A percentile compares a stretch with the other conserved stretches of the same genome.
phyloP scores from a whole-genome alignment of 2,329 filamentous ascomycete species.

The Lasiodiplodia citricola region DNA sequence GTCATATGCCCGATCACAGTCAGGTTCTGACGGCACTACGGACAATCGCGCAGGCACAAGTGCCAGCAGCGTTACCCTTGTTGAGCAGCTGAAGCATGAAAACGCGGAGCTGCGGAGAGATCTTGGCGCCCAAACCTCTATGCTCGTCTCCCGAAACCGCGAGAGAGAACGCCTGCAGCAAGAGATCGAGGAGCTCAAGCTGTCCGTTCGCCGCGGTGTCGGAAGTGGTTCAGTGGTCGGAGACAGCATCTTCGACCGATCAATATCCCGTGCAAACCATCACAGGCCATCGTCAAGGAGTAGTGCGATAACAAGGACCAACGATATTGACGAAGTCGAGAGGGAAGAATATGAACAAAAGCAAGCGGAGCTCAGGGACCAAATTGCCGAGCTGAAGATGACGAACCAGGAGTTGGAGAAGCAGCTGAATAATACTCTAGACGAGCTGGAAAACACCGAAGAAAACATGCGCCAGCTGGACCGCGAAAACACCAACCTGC shows the following conservation, averaged over 20 bases:
- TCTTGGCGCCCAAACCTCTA: constrained; percentile 93
- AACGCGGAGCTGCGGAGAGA: constrained; percentile 91
- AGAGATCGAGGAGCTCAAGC: constrained; percentile 95
- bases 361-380: constrained; percentile 82
- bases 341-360: constrained; percentile 86
- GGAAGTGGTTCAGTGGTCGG: constrained; percentile 66
- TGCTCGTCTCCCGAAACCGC: constrained; percentile 93
- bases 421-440: constrained; percentile 80
- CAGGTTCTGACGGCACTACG: constrained; percentile 45
- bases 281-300: constrained; percentile 74
- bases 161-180: constrained; percentile 95
- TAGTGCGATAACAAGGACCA: constrained; percentile 64
- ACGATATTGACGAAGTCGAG: constrained; percentile 72
- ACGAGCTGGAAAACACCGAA: constrained; percentile 74
- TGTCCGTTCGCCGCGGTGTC: constrained; percentile 77
- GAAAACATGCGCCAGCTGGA: constrained; percentile 69
- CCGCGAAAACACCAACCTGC: constrained; percentile 78
- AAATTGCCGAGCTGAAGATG: constrained; percentile 82
- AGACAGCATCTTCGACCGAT: constrained; percentile 93
- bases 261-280: constrained; percentile 77
- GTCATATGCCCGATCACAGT: constrained; percentile 45
- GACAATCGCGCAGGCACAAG: constrained; percentile 59
- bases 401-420: constrained; percentile 87
- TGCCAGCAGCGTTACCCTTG: constrained; percentile 66
- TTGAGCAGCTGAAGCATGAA: constrained; percentile 89